Conservation (phyloP, 2,329 filamentous ascomycete species). For the Fusarium sulawesiense region DNA sequence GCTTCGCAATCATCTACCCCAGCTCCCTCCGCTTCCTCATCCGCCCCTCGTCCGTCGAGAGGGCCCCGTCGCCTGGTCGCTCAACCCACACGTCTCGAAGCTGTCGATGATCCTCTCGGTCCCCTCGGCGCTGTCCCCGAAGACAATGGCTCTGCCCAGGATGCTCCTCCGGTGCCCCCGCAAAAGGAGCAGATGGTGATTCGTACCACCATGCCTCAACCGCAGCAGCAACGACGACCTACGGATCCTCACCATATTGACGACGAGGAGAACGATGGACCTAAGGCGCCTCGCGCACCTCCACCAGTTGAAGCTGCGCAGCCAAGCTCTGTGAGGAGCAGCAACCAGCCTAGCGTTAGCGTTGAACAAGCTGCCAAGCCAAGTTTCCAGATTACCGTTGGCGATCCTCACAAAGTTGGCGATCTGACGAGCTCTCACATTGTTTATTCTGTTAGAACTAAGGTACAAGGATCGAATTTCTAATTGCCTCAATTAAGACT, state of each 20-base stretch:
- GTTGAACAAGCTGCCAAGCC: conserved; percentile 95
- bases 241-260: conserved; percentile 74
- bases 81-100: conserved; percentile 81
- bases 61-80: conserved; percentile 74
- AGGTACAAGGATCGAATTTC: conserved; percentile 63
- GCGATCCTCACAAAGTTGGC: conserved; percentile 97
- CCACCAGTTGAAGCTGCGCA: conserved; percentile 71
- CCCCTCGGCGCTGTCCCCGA: conserved; percentile 76
- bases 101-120: conserved; percentile 80
- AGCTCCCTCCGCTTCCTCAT: conserved; percentile 46
- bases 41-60: conserved; percentile 58
- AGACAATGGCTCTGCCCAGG: conserved; percentile 51
- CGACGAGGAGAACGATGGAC: conserved; percentile 72
- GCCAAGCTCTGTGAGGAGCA: conserved; percentile 63
- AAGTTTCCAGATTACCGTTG: conserved; percentile 88
- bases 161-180: conserved; percentile 75
- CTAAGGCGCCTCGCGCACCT: conserved; percentile 69
- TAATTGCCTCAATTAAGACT: neutral
- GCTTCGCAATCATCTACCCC: conserved; percentile 47
- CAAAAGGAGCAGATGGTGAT: conserved; percentile 74
- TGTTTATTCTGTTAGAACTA: conserved; percentile 94
- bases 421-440: conserved; percentile 97
- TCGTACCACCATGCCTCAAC: conserved; percentile 65
- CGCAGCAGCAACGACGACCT: conserved; percentile 58
- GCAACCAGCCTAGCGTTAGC: conserved; percentile 81